Conservation (phyloP, 805 yeast species). For the Sugiyamaella boreocaroliniensis region DNA sequence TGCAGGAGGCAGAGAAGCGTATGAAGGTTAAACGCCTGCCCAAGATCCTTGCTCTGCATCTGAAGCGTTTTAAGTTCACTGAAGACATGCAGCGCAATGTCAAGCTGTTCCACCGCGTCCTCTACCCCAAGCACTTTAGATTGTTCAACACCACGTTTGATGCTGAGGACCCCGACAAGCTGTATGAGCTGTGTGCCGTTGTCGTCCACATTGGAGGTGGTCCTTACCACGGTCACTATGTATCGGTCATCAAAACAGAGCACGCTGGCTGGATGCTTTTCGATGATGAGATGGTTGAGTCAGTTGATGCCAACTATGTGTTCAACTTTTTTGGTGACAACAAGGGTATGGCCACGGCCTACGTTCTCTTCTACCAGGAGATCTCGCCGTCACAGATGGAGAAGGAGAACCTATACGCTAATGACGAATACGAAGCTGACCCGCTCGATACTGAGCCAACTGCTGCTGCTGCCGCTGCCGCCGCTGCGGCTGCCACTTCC, state of each 20-base stretch:
- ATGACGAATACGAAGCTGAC: slow-evolving; percentile 24
- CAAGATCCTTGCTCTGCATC: slow-evolving; percentile 68
- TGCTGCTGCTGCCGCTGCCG: slow-evolving; percentile 1
- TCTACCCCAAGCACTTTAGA: slow-evolving; percentile 67
- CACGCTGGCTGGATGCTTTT: slow-evolving; percentile 82
- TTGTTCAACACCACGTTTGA: slow-evolving; percentile 59
- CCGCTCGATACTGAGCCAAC: slow-evolving; percentile 18
- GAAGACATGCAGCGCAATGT: slow-evolving; percentile 76
- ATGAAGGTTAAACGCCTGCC: slow-evolving; percentile 77
- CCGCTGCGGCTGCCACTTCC: slow-evolving; percentile 1
- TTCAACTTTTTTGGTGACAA: slow-evolving; percentile 82
- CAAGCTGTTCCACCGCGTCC: slow-evolving; percentile 78
- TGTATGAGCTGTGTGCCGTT: slow-evolving; percentile 76
- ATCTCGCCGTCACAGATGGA: slow-evolving; percentile 25
- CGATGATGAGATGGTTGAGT: slow-evolving; percentile 92
- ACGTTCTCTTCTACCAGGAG: slow-evolving; percentile 74
- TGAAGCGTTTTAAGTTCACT: slow-evolving; percentile 87
- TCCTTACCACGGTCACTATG: slow-evolving; percentile 96
- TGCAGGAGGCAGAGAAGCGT: slow-evolving; percentile 90
- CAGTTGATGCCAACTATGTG: slow-evolving; percentile 77
- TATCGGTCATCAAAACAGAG: slow-evolving; percentile 72
- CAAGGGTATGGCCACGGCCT: slow-evolving; percentile 85
- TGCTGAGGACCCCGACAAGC: slow-evolving; percentile 43
- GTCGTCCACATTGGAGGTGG: slow-evolving; percentile 97
- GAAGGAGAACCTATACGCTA: slow-evolving; percentile 23